Percentiles rank a stretch among this genome's conserved stretches.
Conservation (phyloP, 257 asterid species). For the Eustoma russellianum region DNA sequence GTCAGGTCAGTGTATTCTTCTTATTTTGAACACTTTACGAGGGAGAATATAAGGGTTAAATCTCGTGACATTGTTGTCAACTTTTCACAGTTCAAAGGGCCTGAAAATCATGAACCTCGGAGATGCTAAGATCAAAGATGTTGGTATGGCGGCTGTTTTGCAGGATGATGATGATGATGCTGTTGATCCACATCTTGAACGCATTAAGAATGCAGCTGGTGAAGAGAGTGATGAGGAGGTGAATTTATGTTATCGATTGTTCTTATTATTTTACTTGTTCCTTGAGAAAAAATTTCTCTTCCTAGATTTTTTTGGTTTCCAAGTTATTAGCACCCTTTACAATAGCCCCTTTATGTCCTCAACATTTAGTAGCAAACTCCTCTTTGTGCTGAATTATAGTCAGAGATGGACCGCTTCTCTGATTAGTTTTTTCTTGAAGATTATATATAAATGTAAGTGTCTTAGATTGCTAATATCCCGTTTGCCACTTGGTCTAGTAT, state of each 20-base stretch:
- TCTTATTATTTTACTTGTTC: too few relatives aligned
- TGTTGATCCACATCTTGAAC: conserved; percentile 87
- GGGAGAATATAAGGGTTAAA: background rate
- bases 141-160: conserved; percentile 48
- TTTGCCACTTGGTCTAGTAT: too few relatives aligned
- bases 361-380: too few relatives aligned
- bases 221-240: conserved; percentile 83
- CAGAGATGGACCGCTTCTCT: too few relatives aligned
- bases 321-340: too few relatives aligned
- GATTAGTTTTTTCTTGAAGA: too few relatives aligned
- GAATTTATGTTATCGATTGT: background rate
- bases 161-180: conserved; percentile 56
- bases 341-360: too few relatives aligned
- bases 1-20: conserved; percentile 33
- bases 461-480: too few relatives aligned
- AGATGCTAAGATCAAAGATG: conserved; percentile 36
- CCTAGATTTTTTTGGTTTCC: background rate
- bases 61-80: conserved; percentile 8
- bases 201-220: conserved; percentile 61
- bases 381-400: too few relatives aligned
- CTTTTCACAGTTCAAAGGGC: conserved; percentile 55
- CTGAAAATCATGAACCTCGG: conserved; percentile 69
- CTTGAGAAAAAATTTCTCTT: too few relatives aligned
- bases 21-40: background rate
- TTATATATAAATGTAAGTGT: too few relatives aligned